Conservation (phyloP, 2,329 filamentous ascomycete genomes). For the Exophiala sideris region DNA sequence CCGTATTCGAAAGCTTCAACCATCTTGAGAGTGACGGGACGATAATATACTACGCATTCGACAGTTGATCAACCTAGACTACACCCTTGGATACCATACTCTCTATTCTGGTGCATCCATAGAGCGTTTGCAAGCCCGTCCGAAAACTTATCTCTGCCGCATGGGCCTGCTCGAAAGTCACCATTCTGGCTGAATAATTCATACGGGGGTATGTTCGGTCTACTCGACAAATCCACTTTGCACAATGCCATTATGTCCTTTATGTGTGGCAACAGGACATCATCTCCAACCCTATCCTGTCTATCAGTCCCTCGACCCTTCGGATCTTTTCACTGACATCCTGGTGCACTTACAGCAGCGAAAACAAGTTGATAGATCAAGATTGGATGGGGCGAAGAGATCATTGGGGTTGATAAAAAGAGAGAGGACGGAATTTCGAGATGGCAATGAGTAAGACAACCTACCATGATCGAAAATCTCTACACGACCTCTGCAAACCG, state of each 20-base stretch:
- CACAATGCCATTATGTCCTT: background rate
- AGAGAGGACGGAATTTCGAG: background rate
- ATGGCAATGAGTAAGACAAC: constrained; percentile 25
- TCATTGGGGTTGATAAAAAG: no score
- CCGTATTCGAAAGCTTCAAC: background rate
- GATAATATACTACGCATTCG: background rate
- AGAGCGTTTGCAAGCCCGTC: background rate
- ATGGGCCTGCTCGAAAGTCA: background rate
- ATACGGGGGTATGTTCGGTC: constrained; percentile 14
- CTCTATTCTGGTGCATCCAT: background rate
- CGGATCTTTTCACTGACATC: background rate
- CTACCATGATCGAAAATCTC: background rate
- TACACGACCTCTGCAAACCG: background rate
- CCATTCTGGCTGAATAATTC: constrained; percentile 24
- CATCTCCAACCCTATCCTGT: background rate
- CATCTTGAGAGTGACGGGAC: no score
- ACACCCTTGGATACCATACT: background rate
- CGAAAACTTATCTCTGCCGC: background rate
- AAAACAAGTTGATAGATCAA: background rate
- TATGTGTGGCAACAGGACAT: background rate
- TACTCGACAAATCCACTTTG: constrained; percentile 5
- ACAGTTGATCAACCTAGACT: background rate
- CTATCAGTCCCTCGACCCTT: background rate
- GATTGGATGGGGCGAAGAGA: background rate
- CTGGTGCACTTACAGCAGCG: background rate